Evolutionary conservation across 2,329 filamentous ascomycete genomes (phyloP).

Genomic region (Ceratocystis alfenasii): DNA sequence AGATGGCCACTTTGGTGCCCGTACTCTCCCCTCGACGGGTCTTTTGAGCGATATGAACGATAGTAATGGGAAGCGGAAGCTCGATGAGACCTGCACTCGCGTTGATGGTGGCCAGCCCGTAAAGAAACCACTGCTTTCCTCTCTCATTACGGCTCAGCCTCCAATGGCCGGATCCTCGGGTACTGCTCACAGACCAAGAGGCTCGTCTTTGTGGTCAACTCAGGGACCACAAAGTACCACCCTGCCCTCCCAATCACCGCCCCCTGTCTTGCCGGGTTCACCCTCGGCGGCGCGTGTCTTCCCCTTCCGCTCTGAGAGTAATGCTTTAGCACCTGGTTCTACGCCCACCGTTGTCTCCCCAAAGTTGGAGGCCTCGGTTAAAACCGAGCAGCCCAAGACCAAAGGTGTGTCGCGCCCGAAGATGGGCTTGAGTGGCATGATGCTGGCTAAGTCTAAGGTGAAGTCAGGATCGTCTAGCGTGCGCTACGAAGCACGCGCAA

Average conservation of each 20-base stretch:
- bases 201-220: neutral
- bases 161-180: neutral
- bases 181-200: neutral
- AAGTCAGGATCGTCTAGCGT: neutral
- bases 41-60: neutral
- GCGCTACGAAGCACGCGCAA: neutral
- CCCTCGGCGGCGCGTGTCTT: neutral
- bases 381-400: neutral
- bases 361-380: neutral
- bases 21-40: neutral
- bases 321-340: neutral
- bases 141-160: neutral
- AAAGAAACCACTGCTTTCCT: neutral
- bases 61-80: neutral
- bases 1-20: neutral
- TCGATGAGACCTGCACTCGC: neutral
- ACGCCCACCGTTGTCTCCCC: neutral
- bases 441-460: conserved; percentile 5
- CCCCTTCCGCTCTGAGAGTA: neutral
- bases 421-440: neutral
- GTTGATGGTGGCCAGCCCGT: neutral
- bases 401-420: neutral
- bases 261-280: neutral
- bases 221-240: neutral
- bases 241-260: neutral